Evolutionary conservation across 2,329 filamentous ascomycete species (phyloP), one percentile per base, ranked within the genome.

Genomic region (Ophiocordyceps sinensis): DNA sequence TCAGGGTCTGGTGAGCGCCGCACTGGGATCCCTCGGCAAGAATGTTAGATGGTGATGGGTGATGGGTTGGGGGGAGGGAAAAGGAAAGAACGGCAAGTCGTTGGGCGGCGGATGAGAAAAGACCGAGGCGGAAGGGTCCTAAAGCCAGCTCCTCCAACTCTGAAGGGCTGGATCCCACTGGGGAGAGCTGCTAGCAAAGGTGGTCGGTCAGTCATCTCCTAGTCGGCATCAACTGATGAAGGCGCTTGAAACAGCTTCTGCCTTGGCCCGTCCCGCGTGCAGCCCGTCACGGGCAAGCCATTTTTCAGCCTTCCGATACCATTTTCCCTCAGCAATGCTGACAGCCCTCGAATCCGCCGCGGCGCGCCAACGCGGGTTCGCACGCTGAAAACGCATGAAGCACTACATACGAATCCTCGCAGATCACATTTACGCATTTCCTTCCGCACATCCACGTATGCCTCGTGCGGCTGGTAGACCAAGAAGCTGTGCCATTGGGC

Each of bases 391-490:
- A 35, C 34, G 34, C 17, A 48, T 44, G 35, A 49, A 40, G 46
- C 53, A 54, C 57, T 60, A 60, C 49, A 58, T 60, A 60, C 50
- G 51, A 46, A 58, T 58, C 56, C 57, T 49, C 49, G 43, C 47
- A 56, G 56, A 60, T 58, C 37, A 17, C 17, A 53, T 58, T 61
- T 61, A 59, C 55, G 56, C 56, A 45, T 45, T 40, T 40, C 39
- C 42, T 41, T 39, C 39, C 36, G 28, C n/a, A 19, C 28, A 26
- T 29, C 37, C 31, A 14, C 13, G 36, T n/a, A 13, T 36, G 32
- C 32, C 40, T 26, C 41, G 72, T 80, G 76, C 23, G 39, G 26
- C 23, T 19, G 15, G 34, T 28, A 17, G 4, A 8, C n/a, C 32
- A 3, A 7, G 6, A 15, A 35, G 32, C 14, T 35, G 32, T 15